Evolutionary conservation across 352 stramenopile species (phyloP), one percentile per base, ranked within the genome.

Genomic region (Thraustotheca clavata): DNA sequence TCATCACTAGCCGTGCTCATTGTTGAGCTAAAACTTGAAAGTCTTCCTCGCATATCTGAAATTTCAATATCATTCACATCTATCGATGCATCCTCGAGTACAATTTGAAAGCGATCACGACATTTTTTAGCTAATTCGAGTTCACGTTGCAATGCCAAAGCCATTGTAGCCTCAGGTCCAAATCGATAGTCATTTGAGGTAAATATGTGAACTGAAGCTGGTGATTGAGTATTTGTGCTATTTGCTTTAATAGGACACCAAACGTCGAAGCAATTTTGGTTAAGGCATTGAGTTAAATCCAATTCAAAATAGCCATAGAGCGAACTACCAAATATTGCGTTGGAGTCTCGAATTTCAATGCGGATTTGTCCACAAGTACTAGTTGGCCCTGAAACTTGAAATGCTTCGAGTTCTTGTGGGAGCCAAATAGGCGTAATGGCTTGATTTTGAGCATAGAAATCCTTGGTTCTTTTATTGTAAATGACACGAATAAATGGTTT

Each of bases 1-100:
- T 94, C 82, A 12, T 60, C 68, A 31, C 48, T 52, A 7, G 32
- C 24, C 1, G 20, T 46, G 24, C 70, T 65, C 27, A 27, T 50
- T 1, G 29, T 20, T 38, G 18, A 57, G 38, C 36, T 60, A 8
- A 60, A 14, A 29, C 43, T 50, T 14, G 43, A 29, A n/a, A 47
- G 14, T 11, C 26, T 16, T 9, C 12, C 1, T 18, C 20, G n/a
- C 11, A 33, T 18, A 1, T 49, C n/a, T 16, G 6, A 18, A 11
- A 52, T n/a, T 27, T 59, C 49, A 34, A 43, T 8, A 4, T 35
- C n/a, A 22, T 16, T 20, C 7, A 60, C 50, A 22, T 60, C 50
- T 7, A 60, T 24, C 33, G 50, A 60, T 27, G 27, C 50, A 24
- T 6, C 27, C 1, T 20, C 5, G 20, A 60, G 50, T 16, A 60